These are phyloP conservation scores for Millerago galiae DNA, from an alignment of 805 yeast species.

Conservation along the genomic window DNA sequence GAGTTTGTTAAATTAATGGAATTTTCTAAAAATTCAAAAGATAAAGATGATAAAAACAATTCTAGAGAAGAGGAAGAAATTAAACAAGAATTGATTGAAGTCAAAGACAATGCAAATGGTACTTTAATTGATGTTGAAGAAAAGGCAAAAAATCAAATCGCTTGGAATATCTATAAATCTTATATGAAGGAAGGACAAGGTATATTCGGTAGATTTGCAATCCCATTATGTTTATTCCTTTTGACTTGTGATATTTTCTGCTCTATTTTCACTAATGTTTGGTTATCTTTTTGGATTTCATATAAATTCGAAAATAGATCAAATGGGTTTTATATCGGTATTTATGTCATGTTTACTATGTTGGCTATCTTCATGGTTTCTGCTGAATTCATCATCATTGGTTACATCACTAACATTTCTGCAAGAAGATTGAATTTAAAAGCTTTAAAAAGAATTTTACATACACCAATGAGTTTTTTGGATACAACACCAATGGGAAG, in stretches of 20 bases:
- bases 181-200: conserved; percentile 56
- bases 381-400: conserved; percentile 38
- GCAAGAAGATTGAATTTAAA: conserved; percentile 52
- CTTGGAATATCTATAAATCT: conserved; percentile 39
- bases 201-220: conserved; percentile 26
- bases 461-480: conserved; percentile 76
- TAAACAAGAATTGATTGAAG: conserved; percentile 14
- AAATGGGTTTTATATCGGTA: conserved; percentile 63
- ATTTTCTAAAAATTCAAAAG: conserved; percentile 28
- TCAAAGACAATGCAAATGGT: conserved; percentile 24
- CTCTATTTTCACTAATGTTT: conserved; percentile 56
- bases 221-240: conserved; percentile 23
- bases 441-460: conserved; percentile 55
- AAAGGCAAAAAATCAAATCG: conserved; percentile 51
- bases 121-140: conserved; percentile 44
- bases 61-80: conserved; percentile 14
- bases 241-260: conserved; percentile 39
- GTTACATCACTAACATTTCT: conserved; percentile 47
- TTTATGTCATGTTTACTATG: conserved; percentile 58
- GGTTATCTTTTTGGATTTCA: conserved; percentile 81
- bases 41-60: conserved; percentile 18
- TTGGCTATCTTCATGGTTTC: conserved; percentile 39
- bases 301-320: conserved; percentile 40
- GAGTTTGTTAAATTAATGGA: conserved; percentile 45
- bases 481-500: conserved; percentile 89